These are phyloP conservation scores for Zygotorulaspora danielsina DNA, from an alignment of 805 yeast genomes.

Conservation along the genomic window DNA sequence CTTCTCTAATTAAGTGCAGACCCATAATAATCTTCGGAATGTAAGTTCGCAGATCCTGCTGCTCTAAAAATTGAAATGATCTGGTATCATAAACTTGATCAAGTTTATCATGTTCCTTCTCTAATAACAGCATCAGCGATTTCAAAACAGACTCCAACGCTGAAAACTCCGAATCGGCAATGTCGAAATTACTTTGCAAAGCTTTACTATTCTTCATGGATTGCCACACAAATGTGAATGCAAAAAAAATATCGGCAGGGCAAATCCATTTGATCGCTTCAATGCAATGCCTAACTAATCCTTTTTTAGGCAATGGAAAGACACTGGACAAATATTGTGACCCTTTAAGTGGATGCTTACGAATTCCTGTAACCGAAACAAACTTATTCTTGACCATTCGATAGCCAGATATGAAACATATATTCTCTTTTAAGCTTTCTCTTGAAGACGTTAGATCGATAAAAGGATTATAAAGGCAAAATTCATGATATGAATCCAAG, in stretches of 20 bases:
- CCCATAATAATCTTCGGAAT: slow-evolving; percentile 62
- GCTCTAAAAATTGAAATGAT: slow-evolving; percentile 19
- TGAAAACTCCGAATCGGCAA: slow-evolving; percentile 4
- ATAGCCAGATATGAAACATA: slow-evolving; percentile 40
- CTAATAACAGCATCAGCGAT: slow-evolving; percentile 7
- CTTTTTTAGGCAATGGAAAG: slow-evolving; percentile 14
- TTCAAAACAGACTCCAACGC: slow-evolving; percentile 12
- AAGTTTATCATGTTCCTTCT: neutral
- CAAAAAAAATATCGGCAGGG: slow-evolving; percentile 13
- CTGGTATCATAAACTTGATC: slow-evolving; percentile 7
- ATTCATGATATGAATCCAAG: slow-evolving; percentile 28
- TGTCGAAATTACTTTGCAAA: neutral
- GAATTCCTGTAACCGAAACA: slow-evolving; percentile 48
- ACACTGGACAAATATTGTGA: slow-evolving; percentile 10
- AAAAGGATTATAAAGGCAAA: slow-evolving; percentile 35
- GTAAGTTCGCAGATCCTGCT: slow-evolving; percentile 43
- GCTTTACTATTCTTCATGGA: slow-evolving; percentile 1
- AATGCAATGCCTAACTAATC: slow-evolving; percentile 17
- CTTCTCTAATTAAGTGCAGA: slow-evolving; percentile 76
- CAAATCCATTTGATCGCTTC: slow-evolving; percentile 22
- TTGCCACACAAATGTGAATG: slow-evolving; percentile 27
- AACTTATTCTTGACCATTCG: slow-evolving; percentile 39
- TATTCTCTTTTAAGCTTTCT: slow-evolving; percentile 42
- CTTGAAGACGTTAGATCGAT: slow-evolving; percentile 30
- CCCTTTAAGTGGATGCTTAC: neutral